phyloP scores from a whole-genome alignment of 257 asterid genomes.

The Misopates orontium region DNA sequence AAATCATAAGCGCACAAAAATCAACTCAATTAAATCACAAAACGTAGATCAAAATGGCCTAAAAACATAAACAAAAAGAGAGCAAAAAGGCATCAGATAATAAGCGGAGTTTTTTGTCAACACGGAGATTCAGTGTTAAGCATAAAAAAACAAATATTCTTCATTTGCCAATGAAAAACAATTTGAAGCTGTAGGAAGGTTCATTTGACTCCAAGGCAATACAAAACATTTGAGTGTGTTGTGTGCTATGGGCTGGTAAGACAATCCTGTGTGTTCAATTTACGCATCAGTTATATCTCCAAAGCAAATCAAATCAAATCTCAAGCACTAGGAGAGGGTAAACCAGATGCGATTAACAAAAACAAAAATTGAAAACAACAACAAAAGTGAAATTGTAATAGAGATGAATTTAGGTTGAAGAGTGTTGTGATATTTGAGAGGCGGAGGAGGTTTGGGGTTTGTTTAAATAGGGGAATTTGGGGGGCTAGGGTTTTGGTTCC shows the following conservation, averaged over 20 bases:
- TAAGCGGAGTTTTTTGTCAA: constrained; percentile 70
- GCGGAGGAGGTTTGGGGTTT: constrained; percentile 17
- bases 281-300: constrained; percentile 80
- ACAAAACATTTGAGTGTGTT: constrained; percentile 32
- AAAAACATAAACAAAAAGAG: no score
- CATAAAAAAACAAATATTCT: constrained; percentile 45
- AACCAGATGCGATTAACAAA: constrained; percentile 61
- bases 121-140: constrained; percentile 67
- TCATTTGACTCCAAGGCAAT: constrained; percentile 81
- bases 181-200: constrained; percentile 44
- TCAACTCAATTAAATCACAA: background rate
- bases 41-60: no score
- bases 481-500: constrained; percentile 33
- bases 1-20: no score
- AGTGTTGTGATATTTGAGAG: no score
- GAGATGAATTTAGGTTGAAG: no score
- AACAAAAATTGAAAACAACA: background rate
- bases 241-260: constrained; percentile 89
- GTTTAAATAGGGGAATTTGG: constrained; percentile 24
- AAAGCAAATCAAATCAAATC: constrained; percentile 33
- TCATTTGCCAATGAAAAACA: constrained; percentile 44
- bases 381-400: no score
- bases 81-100: constrained; percentile 64
- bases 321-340: constrained; percentile 59
- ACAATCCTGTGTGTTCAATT: constrained; percentile 38